A percentile compares a stretch with the other conserved stretches of the same genome.
These are phyloP conservation scores for Blastobotrys apis DNA, from an alignment of 1,139 yeast genomes.

Conservation along the genomic window DNA sequence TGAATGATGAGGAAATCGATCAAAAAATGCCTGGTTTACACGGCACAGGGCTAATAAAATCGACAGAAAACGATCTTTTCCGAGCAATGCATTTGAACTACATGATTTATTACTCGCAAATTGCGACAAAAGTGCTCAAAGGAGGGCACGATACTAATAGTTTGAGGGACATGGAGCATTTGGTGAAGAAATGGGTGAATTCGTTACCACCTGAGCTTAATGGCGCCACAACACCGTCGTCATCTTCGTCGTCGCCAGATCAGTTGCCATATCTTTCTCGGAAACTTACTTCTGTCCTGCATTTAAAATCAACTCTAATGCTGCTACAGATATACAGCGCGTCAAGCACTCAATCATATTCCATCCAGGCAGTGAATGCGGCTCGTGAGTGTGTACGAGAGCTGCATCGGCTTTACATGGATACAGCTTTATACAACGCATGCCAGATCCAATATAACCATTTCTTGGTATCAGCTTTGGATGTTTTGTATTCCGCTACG, in stretches of 20 bases:
- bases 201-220: constrained; percentile 26
- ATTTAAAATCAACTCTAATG: constrained; percentile 23
- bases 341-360: constrained; percentile 15
- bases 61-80: constrained; percentile 22
- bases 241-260: neutral
- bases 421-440: constrained; percentile 23
- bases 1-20: constrained; percentile 27
- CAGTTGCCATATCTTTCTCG: constrained; percentile 18
- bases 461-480: constrained; percentile 28
- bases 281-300: constrained; percentile 25
- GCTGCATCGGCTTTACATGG: constrained; percentile 23
- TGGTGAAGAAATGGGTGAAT: constrained; percentile 20
- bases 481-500: constrained; percentile 27
- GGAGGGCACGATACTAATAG: constrained; percentile 9
- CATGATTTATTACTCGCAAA: constrained; percentile 26
- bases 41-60: constrained; percentile 6
- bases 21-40: constrained; percentile 22
- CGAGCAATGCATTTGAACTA: constrained; percentile 24
- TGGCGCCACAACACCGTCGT: neutral
- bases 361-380: constrained; percentile 25
- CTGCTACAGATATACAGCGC: constrained; percentile 23
- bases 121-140: constrained; percentile 21
- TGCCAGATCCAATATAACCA: constrained; percentile 30
- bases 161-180: constrained; percentile 15
- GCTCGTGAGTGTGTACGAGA: constrained; percentile 28